phyloP scores from a whole-genome alignment of 2,329 filamentous ascomycete species.

The Aspergillus awamori region DNA sequence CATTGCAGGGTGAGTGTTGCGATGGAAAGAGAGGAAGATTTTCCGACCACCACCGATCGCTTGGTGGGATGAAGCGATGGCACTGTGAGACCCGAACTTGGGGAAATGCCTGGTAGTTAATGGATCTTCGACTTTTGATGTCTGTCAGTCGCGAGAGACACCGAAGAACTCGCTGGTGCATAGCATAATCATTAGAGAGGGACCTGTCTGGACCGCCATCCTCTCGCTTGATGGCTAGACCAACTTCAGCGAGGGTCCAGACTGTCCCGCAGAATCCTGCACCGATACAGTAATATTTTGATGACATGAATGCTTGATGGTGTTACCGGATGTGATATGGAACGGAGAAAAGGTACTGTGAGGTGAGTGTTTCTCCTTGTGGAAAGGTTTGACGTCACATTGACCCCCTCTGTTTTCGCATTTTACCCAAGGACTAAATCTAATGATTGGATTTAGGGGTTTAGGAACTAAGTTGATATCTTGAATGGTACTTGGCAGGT shows the following conservation, averaged over 20 bases:
- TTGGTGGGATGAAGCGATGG: conserved; percentile 26
- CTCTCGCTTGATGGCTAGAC: conserved; percentile 37
- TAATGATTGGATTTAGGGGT: not conserved
- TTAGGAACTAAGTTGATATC: not conserved
- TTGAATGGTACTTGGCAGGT: not conserved
- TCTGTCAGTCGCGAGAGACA: conserved; percentile 12
- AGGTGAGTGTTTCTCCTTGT: not conserved
- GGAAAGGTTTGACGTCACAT: not conserved
- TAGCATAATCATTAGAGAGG: conserved; percentile 34
- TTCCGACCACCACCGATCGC: conserved; percentile 32
- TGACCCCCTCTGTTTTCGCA: too few relatives aligned
- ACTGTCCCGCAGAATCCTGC: conserved; percentile 38
- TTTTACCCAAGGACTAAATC: not conserved
- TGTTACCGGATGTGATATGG: not conserved
- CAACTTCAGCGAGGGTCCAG: conserved; percentile 28
- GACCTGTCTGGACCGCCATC: conserved; percentile 35
- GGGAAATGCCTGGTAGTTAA: not conserved
- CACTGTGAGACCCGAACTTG: conserved; percentile 30
- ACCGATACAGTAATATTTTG: conserved; percentile 27
- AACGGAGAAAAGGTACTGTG: not conserved
- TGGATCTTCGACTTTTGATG: not conserved
- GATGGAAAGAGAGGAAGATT: conserved; percentile 32
- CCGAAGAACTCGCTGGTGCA: conserved; percentile 31
- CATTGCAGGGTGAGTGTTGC: conserved; percentile 37
- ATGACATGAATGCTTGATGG: not conserved